These are phyloP conservation scores for Babesia divergens DNA, from an alignment of 169 alveolate genomes.

Conservation along the genomic window DNA sequence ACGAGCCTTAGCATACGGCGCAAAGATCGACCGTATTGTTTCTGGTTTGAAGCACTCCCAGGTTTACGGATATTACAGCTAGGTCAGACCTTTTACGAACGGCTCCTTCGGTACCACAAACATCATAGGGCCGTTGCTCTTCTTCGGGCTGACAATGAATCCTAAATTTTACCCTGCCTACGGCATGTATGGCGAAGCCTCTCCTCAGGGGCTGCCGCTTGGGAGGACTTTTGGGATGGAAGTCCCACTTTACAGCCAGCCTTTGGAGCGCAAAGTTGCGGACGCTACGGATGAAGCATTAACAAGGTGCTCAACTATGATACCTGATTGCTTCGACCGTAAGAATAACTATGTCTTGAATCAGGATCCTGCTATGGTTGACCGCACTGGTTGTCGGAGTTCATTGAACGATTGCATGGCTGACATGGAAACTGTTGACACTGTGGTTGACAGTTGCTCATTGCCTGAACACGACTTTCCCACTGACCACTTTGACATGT, in stretches of 20 bases:
- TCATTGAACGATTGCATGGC: background rate
- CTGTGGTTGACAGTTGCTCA: conserved; percentile 28
- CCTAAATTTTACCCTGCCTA: background rate
- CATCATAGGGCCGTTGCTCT: too few species aligned
- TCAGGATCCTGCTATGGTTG: background rate
- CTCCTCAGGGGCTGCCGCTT: conserved; percentile 3
- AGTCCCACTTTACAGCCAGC: background rate
- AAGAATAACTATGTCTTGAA: background rate
- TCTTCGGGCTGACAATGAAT: too few species aligned
- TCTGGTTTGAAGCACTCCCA: too few species aligned
- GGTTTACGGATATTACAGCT: too few species aligned
- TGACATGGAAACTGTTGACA: conserved; percentile 50
- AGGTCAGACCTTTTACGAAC: too few species aligned
- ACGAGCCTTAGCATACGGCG: too few species aligned
- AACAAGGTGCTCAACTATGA: background rate
- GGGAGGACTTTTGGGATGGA: background rate
- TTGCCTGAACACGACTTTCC: conserved; percentile 40
- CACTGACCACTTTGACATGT: background rate
- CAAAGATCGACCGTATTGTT: too few species aligned
- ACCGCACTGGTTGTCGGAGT: background rate
- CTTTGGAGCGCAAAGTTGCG: background rate
- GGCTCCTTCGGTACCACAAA: too few species aligned
- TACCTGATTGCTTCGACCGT: background rate
- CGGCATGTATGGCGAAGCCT: background rate
- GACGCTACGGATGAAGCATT: background rate